Conservation (phyloP, 2,329 filamentous ascomycete species). For the Fusarium sp. region DNA sequence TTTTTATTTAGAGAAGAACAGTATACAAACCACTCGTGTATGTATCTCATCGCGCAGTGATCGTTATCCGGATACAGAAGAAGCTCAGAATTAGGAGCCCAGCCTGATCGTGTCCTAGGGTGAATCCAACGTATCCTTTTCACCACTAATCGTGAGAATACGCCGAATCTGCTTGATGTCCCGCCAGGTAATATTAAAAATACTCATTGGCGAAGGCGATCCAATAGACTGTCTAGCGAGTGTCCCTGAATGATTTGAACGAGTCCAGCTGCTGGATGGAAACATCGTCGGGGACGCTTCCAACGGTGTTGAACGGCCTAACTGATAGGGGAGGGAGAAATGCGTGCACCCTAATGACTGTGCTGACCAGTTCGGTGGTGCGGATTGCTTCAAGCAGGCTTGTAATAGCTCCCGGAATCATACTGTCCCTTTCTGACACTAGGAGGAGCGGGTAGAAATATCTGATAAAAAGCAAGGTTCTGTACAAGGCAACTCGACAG, state of each 20-base stretch:
- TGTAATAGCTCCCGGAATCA: background rate
- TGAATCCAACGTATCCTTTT: rapidly evolving
- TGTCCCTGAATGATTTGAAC: too few relatives aligned
- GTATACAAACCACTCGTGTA: rapidly evolving
- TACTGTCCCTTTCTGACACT: rapidly evolving
- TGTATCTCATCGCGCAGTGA: background rate
- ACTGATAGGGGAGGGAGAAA: background rate
- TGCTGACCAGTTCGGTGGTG: rapidly evolving
- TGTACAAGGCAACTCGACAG: too few relatives aligned
- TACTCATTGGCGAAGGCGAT: too few relatives aligned
- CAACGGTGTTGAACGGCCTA: rapidly evolving
- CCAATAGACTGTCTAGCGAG: too few relatives aligned
- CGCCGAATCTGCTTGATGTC: too few relatives aligned
- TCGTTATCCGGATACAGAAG: rapidly evolving
- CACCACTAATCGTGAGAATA: too few relatives aligned
- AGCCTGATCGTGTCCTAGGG: too few relatives aligned
- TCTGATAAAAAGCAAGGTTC: rapidly evolving
- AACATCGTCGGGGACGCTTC: too few relatives aligned
- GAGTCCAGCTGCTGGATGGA: too few relatives aligned
- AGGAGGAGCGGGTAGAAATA: background rate
- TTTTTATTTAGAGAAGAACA: background rate
- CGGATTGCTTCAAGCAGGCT: background rate
- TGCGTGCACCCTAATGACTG: background rate
- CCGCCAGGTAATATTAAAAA: rapidly evolving
- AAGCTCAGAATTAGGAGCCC: rapidly evolving